A percentile compares a stretch with the other conserved stretches of the same genome.
Evolutionary conservation across 129 eudicot species (phyloP).

Genomic region (Tanacetum coccineum): DNA sequence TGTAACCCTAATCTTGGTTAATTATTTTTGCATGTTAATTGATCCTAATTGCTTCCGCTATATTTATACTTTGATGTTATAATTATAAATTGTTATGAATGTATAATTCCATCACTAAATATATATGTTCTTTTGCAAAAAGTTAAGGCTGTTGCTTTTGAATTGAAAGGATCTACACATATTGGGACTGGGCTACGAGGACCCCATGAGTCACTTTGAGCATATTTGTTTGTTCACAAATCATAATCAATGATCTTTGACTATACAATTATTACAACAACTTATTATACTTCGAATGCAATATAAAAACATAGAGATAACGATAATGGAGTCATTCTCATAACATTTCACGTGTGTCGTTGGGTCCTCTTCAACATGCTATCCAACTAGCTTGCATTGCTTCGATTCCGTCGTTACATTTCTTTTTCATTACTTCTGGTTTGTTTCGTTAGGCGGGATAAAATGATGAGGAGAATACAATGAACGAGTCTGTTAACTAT

Average conservation of each 20-base stretch:
- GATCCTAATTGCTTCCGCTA: too few relatives aligned
- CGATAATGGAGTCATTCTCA: conserved; percentile 31
- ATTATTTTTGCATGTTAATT: too few relatives aligned
- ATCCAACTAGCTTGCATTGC: not conserved
- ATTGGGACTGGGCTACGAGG: conserved; percentile 23
- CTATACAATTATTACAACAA: conserved; percentile 20
- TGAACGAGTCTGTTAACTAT: too few relatives aligned
- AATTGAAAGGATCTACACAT: conserved; percentile 32
- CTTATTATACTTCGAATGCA: not conserved
- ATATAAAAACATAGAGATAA: conserved; percentile 14
- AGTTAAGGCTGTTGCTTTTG: conserved; percentile 26
- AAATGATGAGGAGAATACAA: too few relatives aligned
- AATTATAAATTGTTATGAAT: too few relatives aligned
- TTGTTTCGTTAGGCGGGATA: not conserved
- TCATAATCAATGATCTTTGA: conserved; percentile 30
- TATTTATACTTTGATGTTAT: too few relatives aligned
- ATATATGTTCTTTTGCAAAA: not conserved
- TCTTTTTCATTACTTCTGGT: not conserved
- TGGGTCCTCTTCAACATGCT: conserved; percentile 30
- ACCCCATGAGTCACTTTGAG: conserved; percentile 27
- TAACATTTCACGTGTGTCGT: conserved; percentile 34
- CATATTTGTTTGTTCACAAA: conserved; percentile 32
- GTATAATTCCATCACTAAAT: too few relatives aligned
- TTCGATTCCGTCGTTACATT: conserved; percentile 9
- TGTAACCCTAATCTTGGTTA: too few relatives aligned